phyloP scores from a whole-genome alignment of 495 filamentous ascomycete genomes.

The Lophiostoma macrostomum region DNA sequence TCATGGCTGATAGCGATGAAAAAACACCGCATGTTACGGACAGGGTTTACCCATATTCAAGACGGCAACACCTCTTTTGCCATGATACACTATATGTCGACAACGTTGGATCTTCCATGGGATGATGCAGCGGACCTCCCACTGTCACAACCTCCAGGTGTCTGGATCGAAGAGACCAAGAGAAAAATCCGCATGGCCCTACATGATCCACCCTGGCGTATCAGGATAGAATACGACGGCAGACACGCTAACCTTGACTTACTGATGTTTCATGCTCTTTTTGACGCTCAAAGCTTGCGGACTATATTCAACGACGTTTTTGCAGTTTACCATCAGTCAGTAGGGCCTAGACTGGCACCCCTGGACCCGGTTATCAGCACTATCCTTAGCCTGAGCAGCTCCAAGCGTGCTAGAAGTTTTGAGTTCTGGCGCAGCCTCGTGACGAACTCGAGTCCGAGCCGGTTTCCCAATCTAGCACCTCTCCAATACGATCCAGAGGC shows the following conservation, averaged over 20 bases:
- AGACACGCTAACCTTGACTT: slow-evolving; percentile 43
- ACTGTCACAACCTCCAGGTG: background rate
- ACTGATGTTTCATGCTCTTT: slow-evolving; percentile 70
- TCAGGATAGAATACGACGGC: slow-evolving; percentile 38
- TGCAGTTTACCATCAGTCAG: slow-evolving; percentile 38
- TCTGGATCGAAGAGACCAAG: slow-evolving; percentile 16
- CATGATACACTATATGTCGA: slow-evolving; percentile 57
- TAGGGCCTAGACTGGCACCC: slow-evolving; percentile 21
- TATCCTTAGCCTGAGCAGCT: slow-evolving; percentile 50
- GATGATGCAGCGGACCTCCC: slow-evolving; percentile 26
- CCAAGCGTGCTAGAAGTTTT: slow-evolving; percentile 39
- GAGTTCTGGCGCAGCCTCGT: slow-evolving; percentile 61
- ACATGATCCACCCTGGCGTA: slow-evolving; percentile 50
- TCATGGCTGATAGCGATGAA: slow-evolving; percentile 36
- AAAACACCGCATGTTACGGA: slow-evolving; percentile 40
- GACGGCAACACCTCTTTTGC: slow-evolving; percentile 53
- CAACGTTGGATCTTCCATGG: slow-evolving; percentile 46
- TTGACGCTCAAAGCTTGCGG: slow-evolving; percentile 69
- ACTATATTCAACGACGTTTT: slow-evolving; percentile 57
- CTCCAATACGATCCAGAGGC: slow-evolving; percentile 44
- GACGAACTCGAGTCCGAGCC: slow-evolving; percentile 52
- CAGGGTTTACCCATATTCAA: slow-evolving; percentile 38
- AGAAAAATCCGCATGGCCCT: slow-evolving; percentile 37
- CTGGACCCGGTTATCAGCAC: slow-evolving; percentile 40
- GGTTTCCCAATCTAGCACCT: slow-evolving; percentile 69